A percentile compares a stretch with the other conserved stretches of the same genome.
Conservation (phyloP, 805 yeast species). For the Teunomyces tritomae region DNA sequence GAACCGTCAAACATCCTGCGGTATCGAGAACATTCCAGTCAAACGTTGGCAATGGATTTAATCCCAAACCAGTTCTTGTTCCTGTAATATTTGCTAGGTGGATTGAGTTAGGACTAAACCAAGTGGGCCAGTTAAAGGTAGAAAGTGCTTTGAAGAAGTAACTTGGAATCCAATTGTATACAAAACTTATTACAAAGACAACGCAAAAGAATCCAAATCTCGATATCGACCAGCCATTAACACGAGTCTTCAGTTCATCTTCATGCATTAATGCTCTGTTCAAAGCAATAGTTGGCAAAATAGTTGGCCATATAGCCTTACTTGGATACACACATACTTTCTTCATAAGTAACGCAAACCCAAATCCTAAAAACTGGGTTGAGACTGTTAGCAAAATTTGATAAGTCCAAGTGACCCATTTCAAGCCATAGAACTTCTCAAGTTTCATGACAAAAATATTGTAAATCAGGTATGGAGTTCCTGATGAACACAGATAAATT, state of each 20-base stretch:
- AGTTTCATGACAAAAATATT: conserved; percentile 44
- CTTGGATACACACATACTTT: conserved; percentile 47
- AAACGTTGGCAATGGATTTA: conserved; percentile 42
- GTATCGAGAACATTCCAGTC: conserved; percentile 43
- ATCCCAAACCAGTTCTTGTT: conserved; percentile 35
- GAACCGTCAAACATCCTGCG: conserved; percentile 39
- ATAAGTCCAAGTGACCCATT: conserved; percentile 49
- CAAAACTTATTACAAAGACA: conserved; percentile 31
- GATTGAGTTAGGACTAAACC: conserved; percentile 40
- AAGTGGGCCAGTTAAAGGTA: conserved; percentile 45
- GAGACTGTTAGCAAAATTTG: conserved; percentile 52
- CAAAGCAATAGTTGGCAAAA: conserved; percentile 42
- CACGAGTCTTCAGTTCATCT: conserved; percentile 19
- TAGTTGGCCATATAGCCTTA: conserved; percentile 44
- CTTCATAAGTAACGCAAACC: conserved; percentile 64
- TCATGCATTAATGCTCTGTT: conserved; percentile 39
- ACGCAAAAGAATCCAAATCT: conserved; percentile 39
- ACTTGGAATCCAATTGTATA: conserved; percentile 44
- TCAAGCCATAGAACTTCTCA: conserved; percentile 39
- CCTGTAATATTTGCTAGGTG: conserved; percentile 41
- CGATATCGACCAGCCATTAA: conserved; percentile 43
- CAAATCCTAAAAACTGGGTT: conserved; percentile 63
- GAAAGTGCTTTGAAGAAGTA: conserved; percentile 39
- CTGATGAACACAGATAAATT: conserved; percentile 41
- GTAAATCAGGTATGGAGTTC: conserved; percentile 36